phyloP scores from a whole-genome alignment of 805 yeast genomes.

The Cyberlindnera xylosilytica region DNA sequence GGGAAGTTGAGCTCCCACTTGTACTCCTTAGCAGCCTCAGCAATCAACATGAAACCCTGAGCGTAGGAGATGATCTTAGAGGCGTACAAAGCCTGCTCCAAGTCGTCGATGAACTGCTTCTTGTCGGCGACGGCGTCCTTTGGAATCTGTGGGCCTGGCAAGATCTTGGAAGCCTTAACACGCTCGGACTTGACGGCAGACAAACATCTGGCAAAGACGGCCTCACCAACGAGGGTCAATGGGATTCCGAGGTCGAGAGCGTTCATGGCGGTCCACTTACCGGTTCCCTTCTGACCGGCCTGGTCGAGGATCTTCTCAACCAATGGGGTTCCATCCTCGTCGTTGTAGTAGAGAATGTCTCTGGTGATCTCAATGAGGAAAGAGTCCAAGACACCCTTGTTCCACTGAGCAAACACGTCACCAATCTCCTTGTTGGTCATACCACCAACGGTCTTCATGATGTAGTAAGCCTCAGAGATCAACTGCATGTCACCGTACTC shows the following conservation, averaged over 20 bases:
- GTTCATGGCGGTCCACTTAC: slow-evolving; percentile 99
- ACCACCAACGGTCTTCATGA: slow-evolving; percentile 91
- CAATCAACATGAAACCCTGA: slow-evolving; percentile 98
- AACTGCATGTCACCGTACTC: slow-evolving; percentile 99
- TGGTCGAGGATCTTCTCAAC: slow-evolving; percentile 95
- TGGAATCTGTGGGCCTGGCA: slow-evolving; percentile 75
- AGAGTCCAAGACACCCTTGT: slow-evolving; percentile 95
- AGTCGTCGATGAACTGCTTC: slow-evolving; percentile 81
- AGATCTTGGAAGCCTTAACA: slow-evolving; percentile 72
- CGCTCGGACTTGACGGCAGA: slow-evolving; percentile 93
- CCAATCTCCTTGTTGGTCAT: slow-evolving; percentile 89
- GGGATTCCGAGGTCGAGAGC: slow-evolving; percentile 98
- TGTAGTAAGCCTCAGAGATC: slow-evolving; percentile 96
- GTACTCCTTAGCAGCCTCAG: slow-evolving; percentile 97
- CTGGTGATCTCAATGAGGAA: slow-evolving; percentile 96
- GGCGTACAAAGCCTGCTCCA: slow-evolving; percentile 97
- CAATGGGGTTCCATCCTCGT: slow-evolving; percentile 85
- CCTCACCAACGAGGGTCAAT: slow-evolving; percentile 97
- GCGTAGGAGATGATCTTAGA: slow-evolving; percentile 98
- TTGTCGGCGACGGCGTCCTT: slow-evolving; percentile 68
- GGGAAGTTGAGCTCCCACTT: slow-evolving; percentile 98
- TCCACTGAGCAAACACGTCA: slow-evolving; percentile 89
- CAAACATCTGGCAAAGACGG: slow-evolving; percentile 94
- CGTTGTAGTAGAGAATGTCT: slow-evolving; percentile 87
- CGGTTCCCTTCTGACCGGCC: slow-evolving; percentile 99